A percentile compares a stretch with the other conserved stretches of the same genome.
Conservation (phyloP, 1,139 yeast genomes). For the Candida smagusa region DNA sequence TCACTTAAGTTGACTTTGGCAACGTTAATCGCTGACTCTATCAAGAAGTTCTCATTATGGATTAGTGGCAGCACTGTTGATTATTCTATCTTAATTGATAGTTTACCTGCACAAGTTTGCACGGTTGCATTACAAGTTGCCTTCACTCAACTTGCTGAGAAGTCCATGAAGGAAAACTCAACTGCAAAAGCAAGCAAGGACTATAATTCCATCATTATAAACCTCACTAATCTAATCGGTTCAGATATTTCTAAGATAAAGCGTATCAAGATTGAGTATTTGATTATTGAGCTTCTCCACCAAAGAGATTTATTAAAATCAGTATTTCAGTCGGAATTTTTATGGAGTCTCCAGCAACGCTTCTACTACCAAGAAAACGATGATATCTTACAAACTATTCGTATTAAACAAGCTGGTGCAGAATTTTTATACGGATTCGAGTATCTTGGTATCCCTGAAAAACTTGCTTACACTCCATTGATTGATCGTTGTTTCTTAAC, state of each 20-base stretch:
- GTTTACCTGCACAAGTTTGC: conserved; percentile 57
- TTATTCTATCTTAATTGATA: neutral
- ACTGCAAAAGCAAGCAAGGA: neutral
- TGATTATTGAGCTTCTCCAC: conserved; percentile 67
- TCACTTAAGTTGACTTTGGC: conserved; percentile 52
- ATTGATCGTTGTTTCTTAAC: conserved; percentile 62
- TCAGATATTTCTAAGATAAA: conserved; percentile 24
- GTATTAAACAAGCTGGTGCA: conserved; percentile 53
- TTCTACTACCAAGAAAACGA: conserved; percentile 35
- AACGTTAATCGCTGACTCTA: conserved; percentile 13
- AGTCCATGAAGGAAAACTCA: conserved; percentile 12
- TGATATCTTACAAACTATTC: conserved; percentile 35
- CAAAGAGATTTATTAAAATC: conserved; percentile 43
- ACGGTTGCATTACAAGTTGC: conserved; percentile 56
- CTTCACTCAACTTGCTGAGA: conserved; percentile 51
- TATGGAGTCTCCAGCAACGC: conserved; percentile 56
- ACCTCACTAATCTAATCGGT: conserved; percentile 15
- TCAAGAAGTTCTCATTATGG: conserved; percentile 6
- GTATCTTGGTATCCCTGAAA: conserved; percentile 73
- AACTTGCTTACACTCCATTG: conserved; percentile 76
- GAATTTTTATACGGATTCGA: conserved; percentile 71
- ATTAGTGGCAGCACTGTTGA: conserved; percentile 10
- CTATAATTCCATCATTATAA: conserved; percentile 9
- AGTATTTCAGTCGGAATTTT: conserved; percentile 21
- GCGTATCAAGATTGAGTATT: conserved; percentile 52